Evolutionary conservation across 2,329 filamentous ascomycete genomes (phyloP).

Genomic region (Endocalyx cinctus): DNA sequence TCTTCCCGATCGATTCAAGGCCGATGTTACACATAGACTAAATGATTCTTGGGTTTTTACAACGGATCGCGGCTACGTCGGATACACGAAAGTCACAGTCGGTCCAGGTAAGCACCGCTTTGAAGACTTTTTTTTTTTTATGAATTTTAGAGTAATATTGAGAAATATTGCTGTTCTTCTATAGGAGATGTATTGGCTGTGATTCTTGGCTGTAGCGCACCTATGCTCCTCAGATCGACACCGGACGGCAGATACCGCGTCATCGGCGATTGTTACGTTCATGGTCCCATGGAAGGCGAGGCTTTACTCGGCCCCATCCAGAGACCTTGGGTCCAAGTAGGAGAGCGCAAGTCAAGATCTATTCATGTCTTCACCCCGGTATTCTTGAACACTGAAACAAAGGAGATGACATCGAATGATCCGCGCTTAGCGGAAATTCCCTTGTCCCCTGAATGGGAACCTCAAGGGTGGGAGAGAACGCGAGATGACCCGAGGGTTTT

Average conservation of each 20-base stretch:
- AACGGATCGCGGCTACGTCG: constrained; percentile 8
- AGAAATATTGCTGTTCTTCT: constrained; percentile 1
- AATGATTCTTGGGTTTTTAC: constrained; percentile 2
- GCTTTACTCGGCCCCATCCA: constrained; percentile 10
- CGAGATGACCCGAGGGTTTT: constrained; percentile 9
- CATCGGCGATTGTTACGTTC: constrained; percentile 13
- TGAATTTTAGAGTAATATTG: not conserved
- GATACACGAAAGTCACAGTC: not conserved
- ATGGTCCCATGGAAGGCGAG: constrained; percentile 16
- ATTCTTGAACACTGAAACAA: constrained; percentile 5
- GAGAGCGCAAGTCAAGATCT: not conserved
- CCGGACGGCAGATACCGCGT: constrained; percentile 8
- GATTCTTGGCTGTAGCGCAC: constrained; percentile 11
- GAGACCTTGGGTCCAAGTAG: constrained; percentile 4
- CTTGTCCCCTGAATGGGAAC: constrained; percentile 11
- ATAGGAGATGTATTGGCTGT: constrained; percentile 15
- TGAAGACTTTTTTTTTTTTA: not conserved
- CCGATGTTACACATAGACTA: not conserved
- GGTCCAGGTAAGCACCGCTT: constrained; percentile 7
- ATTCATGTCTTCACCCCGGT: too few relatives aligned
- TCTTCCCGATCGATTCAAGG: not conserved
- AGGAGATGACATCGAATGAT: constrained; percentile 2
- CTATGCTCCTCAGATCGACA: constrained; percentile 10
- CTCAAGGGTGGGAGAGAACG: constrained; percentile 8
- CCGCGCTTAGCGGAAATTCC: constrained; percentile 9